Evolutionary conservation across 345 rosid species (phyloP).

Genomic region (Ceriops decandra): DNA sequence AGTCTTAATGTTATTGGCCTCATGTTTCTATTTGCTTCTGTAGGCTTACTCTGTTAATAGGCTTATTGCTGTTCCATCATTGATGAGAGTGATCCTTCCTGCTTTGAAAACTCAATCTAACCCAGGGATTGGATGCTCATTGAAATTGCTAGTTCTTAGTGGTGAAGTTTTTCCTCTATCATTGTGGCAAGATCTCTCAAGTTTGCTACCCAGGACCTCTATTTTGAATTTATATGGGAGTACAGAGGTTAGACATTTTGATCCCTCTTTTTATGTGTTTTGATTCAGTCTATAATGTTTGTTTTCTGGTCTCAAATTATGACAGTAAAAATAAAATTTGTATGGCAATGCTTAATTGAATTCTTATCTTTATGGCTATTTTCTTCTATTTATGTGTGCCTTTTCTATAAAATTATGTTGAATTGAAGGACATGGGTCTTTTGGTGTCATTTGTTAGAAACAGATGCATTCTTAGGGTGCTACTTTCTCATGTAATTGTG

Average conservation of each 20-base stretch:
- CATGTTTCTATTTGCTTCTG: constrained; percentile 15
- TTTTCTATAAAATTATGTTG: neutral
- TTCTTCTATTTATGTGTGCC: neutral
- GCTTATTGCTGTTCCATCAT: constrained; percentile 75
- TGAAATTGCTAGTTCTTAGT: constrained; percentile 74
- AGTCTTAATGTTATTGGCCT: neutral
- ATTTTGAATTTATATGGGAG: constrained; percentile 88
- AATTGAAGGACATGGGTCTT: too few relatives aligned
- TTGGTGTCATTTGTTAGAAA: too few relatives aligned
- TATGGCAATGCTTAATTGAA: neutral
- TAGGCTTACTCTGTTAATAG: constrained; percentile 79
- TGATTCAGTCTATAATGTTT: neutral
- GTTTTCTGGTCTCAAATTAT: neutral
- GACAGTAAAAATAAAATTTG: neutral
- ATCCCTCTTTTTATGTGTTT: constrained; percentile 5
- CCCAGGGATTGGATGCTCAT: constrained; percentile 39
- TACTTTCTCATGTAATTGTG: neutral
- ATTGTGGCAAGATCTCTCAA: constrained; percentile 70
- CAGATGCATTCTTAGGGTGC: neutral
- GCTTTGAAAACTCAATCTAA: constrained; percentile 46
- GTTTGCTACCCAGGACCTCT: constrained; percentile 58
- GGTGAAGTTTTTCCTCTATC: constrained; percentile 79
- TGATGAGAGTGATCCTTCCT: constrained; percentile 71
- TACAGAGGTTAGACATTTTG: constrained; percentile 68
- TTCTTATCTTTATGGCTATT: neutral